Conservation (phyloP, 1,284 basidiomycete species). For the Macrocystidia cucumis region DNA sequence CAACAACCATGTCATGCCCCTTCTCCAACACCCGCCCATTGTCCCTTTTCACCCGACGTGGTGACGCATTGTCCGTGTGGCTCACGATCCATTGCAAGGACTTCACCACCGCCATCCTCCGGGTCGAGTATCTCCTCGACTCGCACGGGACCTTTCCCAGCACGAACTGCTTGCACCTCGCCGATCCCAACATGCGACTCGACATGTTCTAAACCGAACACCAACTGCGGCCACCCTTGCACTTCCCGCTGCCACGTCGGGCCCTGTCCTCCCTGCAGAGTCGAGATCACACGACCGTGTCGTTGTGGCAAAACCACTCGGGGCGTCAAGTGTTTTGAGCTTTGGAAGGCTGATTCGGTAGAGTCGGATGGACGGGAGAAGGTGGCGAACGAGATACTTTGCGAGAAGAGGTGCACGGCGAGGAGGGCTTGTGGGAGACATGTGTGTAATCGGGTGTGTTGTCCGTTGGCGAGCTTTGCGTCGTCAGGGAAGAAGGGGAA, state of each 20-base stretch:
- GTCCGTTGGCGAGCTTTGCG: constrained; percentile 70
- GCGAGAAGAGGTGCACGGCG: constrained; percentile 69
- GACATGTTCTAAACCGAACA: constrained; percentile 57
- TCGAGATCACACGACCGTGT: constrained; percentile 65
- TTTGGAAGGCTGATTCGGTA: constrained; percentile 18
- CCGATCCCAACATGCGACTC: constrained; percentile 75
- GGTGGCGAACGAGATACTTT: constrained; percentile 66
- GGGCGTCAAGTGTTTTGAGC: constrained; percentile 39
- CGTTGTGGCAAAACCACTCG: constrained; percentile 69
- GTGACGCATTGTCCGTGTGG: constrained; percentile 81
- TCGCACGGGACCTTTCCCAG: too few species aligned
- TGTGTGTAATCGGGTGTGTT: constrained; percentile 77
- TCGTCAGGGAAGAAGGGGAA: constrained; percentile 54
- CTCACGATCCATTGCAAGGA: constrained; percentile 50
- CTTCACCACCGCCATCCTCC: constrained; percentile 17
- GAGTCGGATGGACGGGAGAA: too few species aligned
- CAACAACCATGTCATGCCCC: constrained; percentile 69
- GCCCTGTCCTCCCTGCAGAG: constrained; percentile 68
- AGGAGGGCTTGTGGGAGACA: constrained; percentile 77
- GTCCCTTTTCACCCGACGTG: constrained; percentile 65
- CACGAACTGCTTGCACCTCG: constrained; percentile 59
- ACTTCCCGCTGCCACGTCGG: constrained; percentile 49
- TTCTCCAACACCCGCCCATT: constrained; percentile 44
- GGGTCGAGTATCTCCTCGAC: constrained; percentile 20
- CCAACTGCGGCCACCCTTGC: constrained; percentile 66